Evolutionary conservation across 1,139 yeast species (phyloP), one percentile per base, ranked within the genome.

Genomic region (Taphrina communis): DNA sequence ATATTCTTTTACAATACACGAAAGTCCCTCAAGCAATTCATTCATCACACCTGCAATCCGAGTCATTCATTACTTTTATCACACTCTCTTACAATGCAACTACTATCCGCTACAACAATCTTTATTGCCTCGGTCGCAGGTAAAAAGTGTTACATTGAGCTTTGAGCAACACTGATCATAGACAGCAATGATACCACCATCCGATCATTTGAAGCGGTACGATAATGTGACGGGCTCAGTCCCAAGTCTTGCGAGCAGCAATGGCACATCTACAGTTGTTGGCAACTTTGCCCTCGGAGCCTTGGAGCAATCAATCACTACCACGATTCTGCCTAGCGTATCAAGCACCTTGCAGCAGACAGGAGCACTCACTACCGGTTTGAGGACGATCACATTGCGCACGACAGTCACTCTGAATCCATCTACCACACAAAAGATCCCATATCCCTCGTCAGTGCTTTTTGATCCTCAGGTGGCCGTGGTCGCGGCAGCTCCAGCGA

Each of bases 361-460:
- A 5, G 21, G 14, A 9, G 6, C 53, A 9, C 6, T 3, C 7
- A 48, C 51, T 3, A 25, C 62, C 9, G 12, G 46, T 7, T 5
- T 42, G 51, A 44, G 51, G 42, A 56, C 60, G 3, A 39, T 39
- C 60, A 56, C 60, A 11, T 9, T 39, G 8, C 60, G 46, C 19
- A 56, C 60, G 17, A 58, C 62, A 14, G 62, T 58, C 6, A 58
- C 62, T 31, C 35, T 12, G 9, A 17, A 11, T 19, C 36, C 60
- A n/a, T 8, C 41, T 2, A 9, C 36, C 12, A 35, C 42, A 17
- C 11, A 42, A 11, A 53, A n/a, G 19, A 53, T 25, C 9, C 21
- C 58, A 12, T 58, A 44, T 21, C 62, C 62, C n/a, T 58, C 53
- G 11, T 58, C 62, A 12, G 42, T 44, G 36, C 53, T 58, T 2